Evolutionary conservation across 352 stramenopile genomes (phyloP).

Genomic region (Globisporangium orthogonon): DNA sequence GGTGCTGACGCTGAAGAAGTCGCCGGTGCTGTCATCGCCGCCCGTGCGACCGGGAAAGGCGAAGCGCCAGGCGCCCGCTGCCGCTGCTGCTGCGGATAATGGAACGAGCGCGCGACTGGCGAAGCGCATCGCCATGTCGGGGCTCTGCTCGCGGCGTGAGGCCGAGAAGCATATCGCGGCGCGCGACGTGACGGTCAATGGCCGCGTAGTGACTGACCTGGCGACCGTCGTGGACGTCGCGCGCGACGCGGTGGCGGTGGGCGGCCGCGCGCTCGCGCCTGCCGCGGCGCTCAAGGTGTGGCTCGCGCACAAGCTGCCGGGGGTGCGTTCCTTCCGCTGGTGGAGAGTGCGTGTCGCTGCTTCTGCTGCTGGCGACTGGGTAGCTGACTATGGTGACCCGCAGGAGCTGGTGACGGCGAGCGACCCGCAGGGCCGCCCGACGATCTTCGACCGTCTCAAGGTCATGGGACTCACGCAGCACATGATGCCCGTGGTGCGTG

Average conservation of each 20-base stretch:
- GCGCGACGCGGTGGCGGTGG: conserved; percentile 48
- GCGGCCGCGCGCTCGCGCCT: conserved; percentile 36
- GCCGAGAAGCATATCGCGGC: conserved; percentile 77
- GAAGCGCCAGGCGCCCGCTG: conserved; percentile 1
- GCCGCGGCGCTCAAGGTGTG: conserved; percentile 55
- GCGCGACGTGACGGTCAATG: conserved; percentile 75
- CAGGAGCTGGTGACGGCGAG: conserved; percentile 75
- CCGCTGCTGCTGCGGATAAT: background rate
- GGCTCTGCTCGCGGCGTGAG: conserved; percentile 76
- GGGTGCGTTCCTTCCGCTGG: conserved; percentile 31
- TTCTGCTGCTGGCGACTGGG: background rate
- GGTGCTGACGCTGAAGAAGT: conserved; percentile 26
- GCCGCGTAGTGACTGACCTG: conserved; percentile 45
- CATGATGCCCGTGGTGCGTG: conserved; percentile 82
- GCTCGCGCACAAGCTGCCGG: conserved; percentile 84
- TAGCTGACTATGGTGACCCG: conserved; percentile 1
- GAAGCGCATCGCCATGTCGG: conserved; percentile 79
- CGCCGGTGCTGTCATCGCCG: conserved; percentile 9
- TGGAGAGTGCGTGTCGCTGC: background rate
- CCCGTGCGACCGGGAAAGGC: conserved; percentile 1
- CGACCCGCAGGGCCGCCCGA: conserved; percentile 74
- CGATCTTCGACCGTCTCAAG: conserved; percentile 85
- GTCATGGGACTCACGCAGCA: conserved; percentile 76
- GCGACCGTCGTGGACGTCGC: conserved; percentile 47
- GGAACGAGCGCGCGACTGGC: conserved; percentile 40